A percentile compares a stretch with the other conserved stretches of the same genome.
Conservation (phyloP, 805 yeast genomes). For the Cyberlindnera suaveolens region DNA sequence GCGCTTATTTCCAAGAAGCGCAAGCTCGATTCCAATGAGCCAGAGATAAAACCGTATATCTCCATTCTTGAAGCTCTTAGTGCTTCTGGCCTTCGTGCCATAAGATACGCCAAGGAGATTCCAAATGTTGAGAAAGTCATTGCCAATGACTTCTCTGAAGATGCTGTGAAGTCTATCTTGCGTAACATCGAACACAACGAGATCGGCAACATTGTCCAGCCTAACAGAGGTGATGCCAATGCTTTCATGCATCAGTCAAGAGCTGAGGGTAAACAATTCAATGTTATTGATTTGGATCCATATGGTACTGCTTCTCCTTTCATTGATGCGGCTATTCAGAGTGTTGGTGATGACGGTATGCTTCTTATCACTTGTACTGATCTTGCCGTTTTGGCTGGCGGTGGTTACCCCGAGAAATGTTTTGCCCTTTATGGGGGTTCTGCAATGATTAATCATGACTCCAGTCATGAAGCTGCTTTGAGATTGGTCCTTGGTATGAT, state of each 20-base stretch:
- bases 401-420: conserved; percentile 95
- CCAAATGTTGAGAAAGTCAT: conserved; percentile 66
- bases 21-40: conserved; percentile 24
- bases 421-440: conserved; percentile 92
- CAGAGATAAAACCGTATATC: conserved; percentile 34
- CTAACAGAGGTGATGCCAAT: conserved; percentile 89
- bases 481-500: conserved; percentile 75
- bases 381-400: conserved; percentile 91
- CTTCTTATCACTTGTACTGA: conserved; percentile 94
- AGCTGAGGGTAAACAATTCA: conserved; percentile 45
- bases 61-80: conserved; percentile 83
- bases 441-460: conserved; percentile 63
- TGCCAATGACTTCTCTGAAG: conserved; percentile 85
- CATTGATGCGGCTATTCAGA: conserved; percentile 83
- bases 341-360: conserved; percentile 78
- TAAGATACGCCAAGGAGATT: conserved; percentile 88
- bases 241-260: conserved; percentile 57
- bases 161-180: conserved; percentile 78
- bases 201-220: conserved; percentile 47
- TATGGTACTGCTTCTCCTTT: conserved; percentile 98
- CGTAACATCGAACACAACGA: conserved; percentile 65
- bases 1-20: conserved; percentile 24
- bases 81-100: conserved; percentile 93
- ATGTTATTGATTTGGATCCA: conserved; percentile 91
- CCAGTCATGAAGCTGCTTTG: conserved; percentile 90